Conservation (phyloP, 768 basidiomycete species). For the Dioszegia crocea region DNA sequence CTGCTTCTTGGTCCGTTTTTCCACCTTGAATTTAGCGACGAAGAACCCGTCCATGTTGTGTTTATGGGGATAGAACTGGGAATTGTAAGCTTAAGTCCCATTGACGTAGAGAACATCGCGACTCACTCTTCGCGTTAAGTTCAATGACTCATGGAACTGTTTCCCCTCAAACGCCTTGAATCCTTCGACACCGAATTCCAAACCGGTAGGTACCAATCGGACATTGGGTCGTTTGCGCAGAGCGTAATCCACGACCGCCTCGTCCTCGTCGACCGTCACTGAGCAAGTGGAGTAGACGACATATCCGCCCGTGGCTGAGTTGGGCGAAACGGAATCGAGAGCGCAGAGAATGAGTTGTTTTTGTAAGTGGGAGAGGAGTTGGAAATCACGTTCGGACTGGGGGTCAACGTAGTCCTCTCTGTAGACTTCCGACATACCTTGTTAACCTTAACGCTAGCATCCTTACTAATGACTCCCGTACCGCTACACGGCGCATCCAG, state of each 20-base stretch:
- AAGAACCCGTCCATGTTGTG: conserved; percentile 99
- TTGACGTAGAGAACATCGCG: not conserved
- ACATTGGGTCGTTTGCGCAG: conserved; percentile 88
- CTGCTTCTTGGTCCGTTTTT: conserved; percentile 56
- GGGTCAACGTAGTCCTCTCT: not conserved
- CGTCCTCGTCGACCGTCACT: conserved; percentile 96
- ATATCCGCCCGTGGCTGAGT: conserved; percentile 85
- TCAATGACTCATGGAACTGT: conserved; percentile 72
- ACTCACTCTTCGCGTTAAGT: conserved; percentile 65
- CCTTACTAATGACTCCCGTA: conserved; percentile 97
- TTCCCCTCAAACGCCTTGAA: conserved; percentile 88
- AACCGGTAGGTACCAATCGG: conserved; percentile 83
- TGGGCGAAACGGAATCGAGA: conserved; percentile 87
- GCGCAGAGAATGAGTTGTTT: conserved; percentile 98
- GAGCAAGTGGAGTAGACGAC: conserved; percentile 98
- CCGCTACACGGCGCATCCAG: conserved; percentile 97
- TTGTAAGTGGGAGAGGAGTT: conserved; percentile 91
- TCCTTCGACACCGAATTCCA: conserved; percentile 89
- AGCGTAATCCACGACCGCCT: conserved; percentile 95
- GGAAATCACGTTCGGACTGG: conserved; percentile 91
- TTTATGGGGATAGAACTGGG: conserved; percentile 68
- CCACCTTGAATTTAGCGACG: conserved; percentile 97
- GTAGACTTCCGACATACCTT: conserved; percentile 61
- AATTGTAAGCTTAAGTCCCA: conserved; percentile 42
- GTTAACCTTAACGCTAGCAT: conserved; percentile 94